Evolutionary conservation across 768 basidiomycete species (phyloP).

Genomic region (Gloeophyllum trabeum): DNA sequence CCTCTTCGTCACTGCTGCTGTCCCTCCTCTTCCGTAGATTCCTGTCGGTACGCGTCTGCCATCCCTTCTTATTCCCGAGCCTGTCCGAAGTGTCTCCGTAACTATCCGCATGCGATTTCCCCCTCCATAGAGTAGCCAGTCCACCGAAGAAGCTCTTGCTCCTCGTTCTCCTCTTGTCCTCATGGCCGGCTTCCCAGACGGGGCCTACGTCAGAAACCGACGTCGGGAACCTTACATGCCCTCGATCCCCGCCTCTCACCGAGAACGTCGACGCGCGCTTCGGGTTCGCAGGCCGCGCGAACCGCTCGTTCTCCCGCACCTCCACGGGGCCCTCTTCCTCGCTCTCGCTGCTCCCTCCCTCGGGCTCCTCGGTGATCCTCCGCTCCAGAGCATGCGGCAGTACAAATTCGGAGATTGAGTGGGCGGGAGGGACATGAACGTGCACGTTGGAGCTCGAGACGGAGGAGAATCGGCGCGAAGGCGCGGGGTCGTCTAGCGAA

Average conservation of each 20-base stretch:
- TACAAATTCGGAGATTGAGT: too few species aligned
- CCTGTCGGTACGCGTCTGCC: constrained; percentile 26
- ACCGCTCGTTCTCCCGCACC: constrained; percentile 49
- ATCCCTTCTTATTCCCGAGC: constrained; percentile 9
- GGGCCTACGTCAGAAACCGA: neutral
- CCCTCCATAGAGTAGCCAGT: too few species aligned
- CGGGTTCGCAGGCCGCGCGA: constrained; percentile 11
- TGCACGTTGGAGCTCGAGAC: too few species aligned
- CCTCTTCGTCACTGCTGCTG: constrained; percentile 9
- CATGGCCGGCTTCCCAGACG: neutral
- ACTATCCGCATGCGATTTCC: too few species aligned
- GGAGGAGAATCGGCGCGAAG: too few species aligned
- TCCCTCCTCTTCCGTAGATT: too few species aligned
- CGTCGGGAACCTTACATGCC: too few species aligned
- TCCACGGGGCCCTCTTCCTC: constrained; percentile 22
- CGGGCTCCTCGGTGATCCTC: too few species aligned
- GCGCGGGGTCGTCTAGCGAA: neutral
- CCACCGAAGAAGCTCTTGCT: neutral
- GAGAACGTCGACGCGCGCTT: too few species aligned
- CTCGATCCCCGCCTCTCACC: neutral
- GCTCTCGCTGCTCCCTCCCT: constrained; percentile 13
- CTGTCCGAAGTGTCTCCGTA: neutral
- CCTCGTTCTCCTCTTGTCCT: neutral
- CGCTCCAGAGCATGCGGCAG: too few species aligned
- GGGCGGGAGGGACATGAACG: neutral